These are phyloP conservation scores for Thermoascus crustaceus DNA, from an alignment of 2,329 filamentous ascomycete species.

Conservation along the genomic window DNA sequence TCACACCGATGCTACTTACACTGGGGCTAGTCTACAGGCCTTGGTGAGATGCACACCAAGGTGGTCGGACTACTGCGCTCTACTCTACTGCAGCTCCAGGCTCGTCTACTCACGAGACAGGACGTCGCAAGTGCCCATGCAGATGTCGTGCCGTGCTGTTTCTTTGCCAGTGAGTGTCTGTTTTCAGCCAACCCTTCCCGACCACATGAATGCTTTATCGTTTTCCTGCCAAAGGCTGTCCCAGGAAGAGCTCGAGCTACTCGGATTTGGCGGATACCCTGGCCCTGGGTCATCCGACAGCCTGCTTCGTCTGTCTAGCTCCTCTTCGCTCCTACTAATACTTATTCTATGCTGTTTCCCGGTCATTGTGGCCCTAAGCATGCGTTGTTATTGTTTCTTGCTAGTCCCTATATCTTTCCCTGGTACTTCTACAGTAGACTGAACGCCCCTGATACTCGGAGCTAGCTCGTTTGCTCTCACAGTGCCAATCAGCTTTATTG, in stretches of 20 bases:
- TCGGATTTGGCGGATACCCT: slow-evolving; percentile 2
- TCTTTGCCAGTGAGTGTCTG: background rate
- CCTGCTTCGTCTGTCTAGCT: background rate
- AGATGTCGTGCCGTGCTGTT: background rate
- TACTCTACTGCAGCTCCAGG: background rate
- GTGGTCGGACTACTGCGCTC: background rate
- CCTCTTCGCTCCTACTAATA: background rate
- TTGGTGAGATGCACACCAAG: too few species aligned
- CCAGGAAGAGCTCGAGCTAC: background rate
- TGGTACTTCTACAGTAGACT: too few species aligned
- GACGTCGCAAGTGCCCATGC: background rate
- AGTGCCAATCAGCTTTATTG: background rate
- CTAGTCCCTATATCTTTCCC: too few species aligned
- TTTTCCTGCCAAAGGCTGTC: background rate
- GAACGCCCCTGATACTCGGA: too few species aligned
- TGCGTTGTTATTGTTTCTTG: too few species aligned
- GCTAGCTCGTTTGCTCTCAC: background rate
- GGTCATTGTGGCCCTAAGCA: too few species aligned
- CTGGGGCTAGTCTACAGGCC: too few species aligned
- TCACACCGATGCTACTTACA: too few species aligned
- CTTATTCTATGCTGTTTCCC: slow-evolving; percentile 2
- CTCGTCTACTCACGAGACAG: background rate
- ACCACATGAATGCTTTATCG: background rate
- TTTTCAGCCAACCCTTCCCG: background rate
- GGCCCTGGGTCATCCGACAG: background rate